These are phyloP conservation scores for Rhizophora apiculata DNA, from an alignment of 345 rosid species.

Conservation along the genomic window DNA sequence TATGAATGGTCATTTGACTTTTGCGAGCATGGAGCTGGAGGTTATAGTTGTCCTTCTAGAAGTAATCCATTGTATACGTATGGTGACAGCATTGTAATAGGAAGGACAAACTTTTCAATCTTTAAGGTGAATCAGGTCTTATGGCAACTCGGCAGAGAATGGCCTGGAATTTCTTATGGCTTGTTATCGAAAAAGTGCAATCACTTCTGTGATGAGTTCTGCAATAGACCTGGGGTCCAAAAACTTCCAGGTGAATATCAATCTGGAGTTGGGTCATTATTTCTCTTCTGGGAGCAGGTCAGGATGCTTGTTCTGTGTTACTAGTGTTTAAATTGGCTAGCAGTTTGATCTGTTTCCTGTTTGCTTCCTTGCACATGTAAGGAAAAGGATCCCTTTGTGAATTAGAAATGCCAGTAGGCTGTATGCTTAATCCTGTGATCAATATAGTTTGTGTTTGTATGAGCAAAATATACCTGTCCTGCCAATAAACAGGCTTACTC, in stretches of 20 bases:
- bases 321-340: slow-evolving; percentile 1
- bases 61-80: slow-evolving; percentile 88
- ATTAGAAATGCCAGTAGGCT: neutral
- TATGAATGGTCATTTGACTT: slow-evolving; percentile 97
- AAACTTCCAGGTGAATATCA: slow-evolving; percentile 77
- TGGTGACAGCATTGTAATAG: slow-evolving; percentile 72
- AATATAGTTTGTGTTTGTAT: no score
- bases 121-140: slow-evolving; percentile 72
- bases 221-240: slow-evolving; percentile 77
- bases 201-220: slow-evolving; percentile 86
- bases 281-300: neutral
- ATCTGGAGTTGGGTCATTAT: neutral
- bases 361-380: neutral
- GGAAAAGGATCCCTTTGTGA: neutral
- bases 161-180: slow-evolving; percentile 80
- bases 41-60: slow-evolving; percentile 73
- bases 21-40: slow-evolving; percentile 93
- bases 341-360: slow-evolving; percentile 1
- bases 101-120: slow-evolving; percentile 55
- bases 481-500: no score
- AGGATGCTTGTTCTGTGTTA: slow-evolving; percentile 2
- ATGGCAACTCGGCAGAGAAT: slow-evolving; percentile 75
- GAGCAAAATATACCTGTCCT: no score
- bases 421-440: neutral
- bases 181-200: slow-evolving; percentile 86